Evolutionary conservation across 2,329 filamentous ascomycete genomes (phyloP), one percentile per base, ranked within the genome.

Genomic region (Tolypocladium guangdongense): DNA sequence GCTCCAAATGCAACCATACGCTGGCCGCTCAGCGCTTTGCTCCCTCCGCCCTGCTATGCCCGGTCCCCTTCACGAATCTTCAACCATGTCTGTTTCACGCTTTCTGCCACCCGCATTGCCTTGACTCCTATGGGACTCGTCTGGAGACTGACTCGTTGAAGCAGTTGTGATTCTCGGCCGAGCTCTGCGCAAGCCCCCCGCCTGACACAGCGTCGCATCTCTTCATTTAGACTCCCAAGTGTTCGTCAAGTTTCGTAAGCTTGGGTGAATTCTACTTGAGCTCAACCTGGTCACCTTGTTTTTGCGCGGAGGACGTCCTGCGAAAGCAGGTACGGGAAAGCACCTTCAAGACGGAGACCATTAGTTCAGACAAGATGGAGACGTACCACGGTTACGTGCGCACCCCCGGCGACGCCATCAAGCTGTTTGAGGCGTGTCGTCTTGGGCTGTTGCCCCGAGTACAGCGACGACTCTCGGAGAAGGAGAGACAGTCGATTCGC

Each of bases 341-440:
- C 49, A 56, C 55, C 54, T 54, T 54, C 57, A 59, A 54, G 54
- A 57, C 60, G 60, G 59, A 60, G 30, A 16, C 50, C 43, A 51
- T 56, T 12, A 58, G 50, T 36, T 50, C 56, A 53, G 62, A 65
- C 60, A 75, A 68, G 64, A 97, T 97, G 92, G 93, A 99, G 75
- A 99, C 93, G 48, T 99, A 97, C 68, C 82, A 92, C 74, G 93
- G 93, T 57, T 87, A 89, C 68, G 91, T 99, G 66, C 88, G 91
- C 72, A 95, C 91, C n/a, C 92, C 93, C 39, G 86, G 84, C 64
- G 93, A 99, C 72, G 93, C 93, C 62, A 96, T 99, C 74, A 91
- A 96, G 67, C 79, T 99, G n/a, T 97, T 99, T 67, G 93, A 97
- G 72, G 93, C 93, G 56, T 99, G 92, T 71, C 82, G 92, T 59